Evolutionary conservation across 768 basidiomycete species (phyloP).

Genomic region (Clitopilus hobsonii): DNA sequence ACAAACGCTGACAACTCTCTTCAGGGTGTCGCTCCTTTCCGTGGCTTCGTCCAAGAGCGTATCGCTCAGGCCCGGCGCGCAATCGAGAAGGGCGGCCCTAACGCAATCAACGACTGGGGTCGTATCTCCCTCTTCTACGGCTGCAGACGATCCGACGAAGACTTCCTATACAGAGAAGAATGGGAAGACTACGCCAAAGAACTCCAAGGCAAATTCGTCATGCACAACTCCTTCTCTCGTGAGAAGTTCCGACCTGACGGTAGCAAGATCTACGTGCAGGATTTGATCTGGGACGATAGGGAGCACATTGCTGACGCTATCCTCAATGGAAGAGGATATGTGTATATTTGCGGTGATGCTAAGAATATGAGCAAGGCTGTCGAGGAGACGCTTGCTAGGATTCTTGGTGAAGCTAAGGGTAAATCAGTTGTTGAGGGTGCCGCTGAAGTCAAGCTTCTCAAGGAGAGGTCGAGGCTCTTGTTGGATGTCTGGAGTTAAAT

Average conservation of each 20-base stretch:
- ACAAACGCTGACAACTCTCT: too few species aligned
- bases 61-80: constrained; percentile 93
- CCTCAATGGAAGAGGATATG: constrained; percentile 91
- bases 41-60: constrained; percentile 97
- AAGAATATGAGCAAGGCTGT: constrained; percentile 96
- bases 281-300: constrained; percentile 85
- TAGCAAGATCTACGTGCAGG: constrained; percentile 98
- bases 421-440: constrained; percentile 86
- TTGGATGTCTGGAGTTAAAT: constrained; percentile 85
- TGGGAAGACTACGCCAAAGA: constrained; percentile 87
- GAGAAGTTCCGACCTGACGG: constrained; percentile 88
- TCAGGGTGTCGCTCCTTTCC: constrained; percentile 99
- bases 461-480: constrained; percentile 87
- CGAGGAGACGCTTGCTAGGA: constrained; percentile 79
- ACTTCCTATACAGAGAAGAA: constrained; percentile 93
- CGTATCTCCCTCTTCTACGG: constrained; percentile 94
- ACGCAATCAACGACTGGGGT: constrained; percentile 95
- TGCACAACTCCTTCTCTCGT: constrained; percentile 90
- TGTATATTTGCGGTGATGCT: constrained; percentile 96
- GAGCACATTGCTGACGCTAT: constrained; percentile 84
- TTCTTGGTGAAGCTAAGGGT: constrained; percentile 92
- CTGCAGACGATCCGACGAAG: constrained; percentile 83
- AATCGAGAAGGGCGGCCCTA: constrained; percentile 91
- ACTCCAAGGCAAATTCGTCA: constrained; percentile 85
- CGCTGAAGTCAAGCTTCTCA: constrained; percentile 90